Evolutionary conservation across 2,329 filamentous ascomycete species (phyloP), one percentile per base, ranked within the genome.

Genomic region (Cladosporium halotolerans): DNA sequence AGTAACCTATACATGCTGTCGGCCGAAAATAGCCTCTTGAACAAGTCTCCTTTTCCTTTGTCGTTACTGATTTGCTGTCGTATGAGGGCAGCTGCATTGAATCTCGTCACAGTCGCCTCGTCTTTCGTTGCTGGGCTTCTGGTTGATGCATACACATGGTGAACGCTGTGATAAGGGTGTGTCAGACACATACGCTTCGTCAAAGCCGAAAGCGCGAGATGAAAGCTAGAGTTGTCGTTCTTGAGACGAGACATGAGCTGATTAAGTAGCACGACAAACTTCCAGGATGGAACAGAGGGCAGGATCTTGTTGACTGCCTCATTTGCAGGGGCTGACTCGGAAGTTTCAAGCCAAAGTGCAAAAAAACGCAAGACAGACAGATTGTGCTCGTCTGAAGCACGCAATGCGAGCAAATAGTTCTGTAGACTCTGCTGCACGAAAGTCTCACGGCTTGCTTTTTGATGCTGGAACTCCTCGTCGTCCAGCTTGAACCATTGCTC

Each of bases 91-190:
- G 90, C 89, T 11, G 91, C 90, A 57, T 77, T 79, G 62, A 86
- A 83, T 45, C 93, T 84, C 4, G 86, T 85, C 16, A 84, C 74
- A 1, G 88, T 87, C 3, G 86, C 80, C 39, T 86, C 82, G 60
- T 96, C 92, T 60, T 86, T 49, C 48, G 69, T 77, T 61, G 85
- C 83, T 47, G 68, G 52, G 36, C 62, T 69, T 62, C 84, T 87
- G 6, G 82, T 84, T 18, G 86, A 85, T 2, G 91, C 88, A 76
- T 92, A 96, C 40, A 99, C 89, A 62, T 97, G 91, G 67, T 99
- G 95, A 84, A 97, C 92, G 45, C 90, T 90, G 66, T 99, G 95
- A 68, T 91, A 96, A 0, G 93, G 95, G 70, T 99, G 93, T 54
- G 99, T 90, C 9, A 81, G 77, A 65, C 92, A 97, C 52, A 99